Conservation (phyloP, 306 rosid species). For the Trifolium pratense region DNA sequence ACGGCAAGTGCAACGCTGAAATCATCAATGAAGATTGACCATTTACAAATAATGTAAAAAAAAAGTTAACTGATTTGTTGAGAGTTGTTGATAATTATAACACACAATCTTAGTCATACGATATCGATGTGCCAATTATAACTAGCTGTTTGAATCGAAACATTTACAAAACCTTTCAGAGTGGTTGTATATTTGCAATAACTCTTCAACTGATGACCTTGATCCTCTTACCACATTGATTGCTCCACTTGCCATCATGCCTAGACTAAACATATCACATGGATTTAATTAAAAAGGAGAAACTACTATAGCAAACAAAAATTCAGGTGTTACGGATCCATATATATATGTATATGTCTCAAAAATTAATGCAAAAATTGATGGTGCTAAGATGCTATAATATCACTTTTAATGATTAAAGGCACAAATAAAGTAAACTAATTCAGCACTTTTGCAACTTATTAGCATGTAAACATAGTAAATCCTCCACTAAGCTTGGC, state of each 20-base stretch:
- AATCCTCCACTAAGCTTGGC: slow-evolving; percentile 10
- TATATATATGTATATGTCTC: neutral
- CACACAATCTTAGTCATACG: slow-evolving; percentile 7
- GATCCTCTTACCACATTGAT: slow-evolving; percentile 95
- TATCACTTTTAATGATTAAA: slow-evolving; percentile 11
- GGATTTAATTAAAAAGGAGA: slow-evolving; percentile 33
- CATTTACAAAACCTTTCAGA: slow-evolving; percentile 74
- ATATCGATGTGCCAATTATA: neutral
- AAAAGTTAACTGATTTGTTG: slow-evolving; percentile 9
- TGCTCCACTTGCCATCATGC: slow-evolving; percentile 93
- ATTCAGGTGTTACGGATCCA: slow-evolving; percentile 4
- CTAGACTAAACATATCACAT: slow-evolving; percentile 56
- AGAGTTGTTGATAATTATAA: slow-evolving; percentile 18
- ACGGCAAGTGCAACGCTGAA: slow-evolving; percentile 86
- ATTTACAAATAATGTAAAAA: slow-evolving; percentile 19
- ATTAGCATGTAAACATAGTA: slow-evolving; percentile 13
- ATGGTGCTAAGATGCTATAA: neutral
- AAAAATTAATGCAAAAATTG: slow-evolving; percentile 13
- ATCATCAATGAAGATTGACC: slow-evolving; percentile 33
- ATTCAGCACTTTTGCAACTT: slow-evolving; percentile 11
- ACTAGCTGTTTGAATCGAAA: slow-evolving; percentile 22
- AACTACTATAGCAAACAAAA: slow-evolving; percentile 5
- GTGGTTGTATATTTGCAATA: slow-evolving; percentile 82
- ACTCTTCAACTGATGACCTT: slow-evolving; percentile 85
- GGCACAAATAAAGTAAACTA: slow-evolving; percentile 10